Evolutionary conservation across 257 asterid species (phyloP), one percentile per base, ranked within the genome.

Genomic region (Jasminum sambac): DNA sequence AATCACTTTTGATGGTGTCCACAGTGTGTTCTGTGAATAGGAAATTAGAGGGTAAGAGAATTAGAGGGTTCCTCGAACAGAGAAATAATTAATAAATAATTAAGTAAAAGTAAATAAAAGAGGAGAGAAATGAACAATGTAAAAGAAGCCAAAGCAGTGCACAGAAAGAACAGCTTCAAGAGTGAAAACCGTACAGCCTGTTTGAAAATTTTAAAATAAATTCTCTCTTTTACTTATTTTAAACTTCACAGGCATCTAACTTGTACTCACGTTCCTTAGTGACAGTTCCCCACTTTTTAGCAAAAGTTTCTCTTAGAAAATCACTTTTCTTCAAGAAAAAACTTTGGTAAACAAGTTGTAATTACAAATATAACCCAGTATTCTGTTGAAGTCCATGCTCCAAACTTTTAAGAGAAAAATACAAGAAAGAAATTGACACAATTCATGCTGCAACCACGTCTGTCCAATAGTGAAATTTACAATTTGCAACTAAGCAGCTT

Each of bases 1-100:
- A 79, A 91, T 94, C 68, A 94, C 95, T 83, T 85, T 86, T 58
- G 99, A 91, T 48, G 99, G 99, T 24, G 98, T 91, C 98, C 96
- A 91, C 62, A 84, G 74, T 52, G 81, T 72, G 67, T 84, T 87
- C 99, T 91, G 91, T 16, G 72, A 52, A 70, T 67, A 34, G 50
- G 71, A 42, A 59, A 65, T 9, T 2, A 74, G 70, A 23, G 61
- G 19, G 63, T 48, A 4, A 73, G 26, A 60, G 19, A 66, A 52
- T 16, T 38, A 68, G 43, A 64, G 50, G 36, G 36, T 30, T 30
- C 36, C 36, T n/a, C 36, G 36, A 30, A 30, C 2, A 30, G 4
- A 30, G 36, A n/a, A n/a, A n/a, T n/a, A n/a, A n/a, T n/a, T 30
- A 30, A 30, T 30, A 30, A 30, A 30, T 30, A 30, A 30, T 30